phyloP scores from a whole-genome alignment of 306 rosid species.

The Castanea sativa region DNA sequence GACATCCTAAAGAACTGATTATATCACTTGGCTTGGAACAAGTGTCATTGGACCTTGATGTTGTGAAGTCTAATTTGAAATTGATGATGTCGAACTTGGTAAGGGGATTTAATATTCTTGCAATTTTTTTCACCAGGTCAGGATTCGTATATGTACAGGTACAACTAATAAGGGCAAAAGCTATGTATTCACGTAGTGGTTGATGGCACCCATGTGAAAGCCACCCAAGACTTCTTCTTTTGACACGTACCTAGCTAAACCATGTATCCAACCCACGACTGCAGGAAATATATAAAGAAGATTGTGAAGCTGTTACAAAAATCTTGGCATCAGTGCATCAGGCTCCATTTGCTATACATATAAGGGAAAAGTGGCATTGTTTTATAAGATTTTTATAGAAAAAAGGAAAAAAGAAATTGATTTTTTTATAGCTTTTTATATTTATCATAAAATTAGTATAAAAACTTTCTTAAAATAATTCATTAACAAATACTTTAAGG shows the following conservation, averaged over 20 bases:
- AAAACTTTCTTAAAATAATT: too few relatives aligned
- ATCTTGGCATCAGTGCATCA: not conserved
- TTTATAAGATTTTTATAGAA: too few relatives aligned
- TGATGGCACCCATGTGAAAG: constrained; percentile 26
- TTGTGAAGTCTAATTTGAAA: too few relatives aligned
- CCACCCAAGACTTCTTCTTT: not conserved
- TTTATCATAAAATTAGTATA: too few relatives aligned
- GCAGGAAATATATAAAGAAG: not conserved
- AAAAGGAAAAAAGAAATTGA: too few relatives aligned
- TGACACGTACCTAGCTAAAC: constrained; percentile 29
- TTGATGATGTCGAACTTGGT: not conserved
- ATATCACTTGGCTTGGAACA: too few relatives aligned
- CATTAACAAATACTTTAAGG: too few relatives aligned
- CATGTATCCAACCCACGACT: constrained; percentile 20
- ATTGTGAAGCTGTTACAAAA: not conserved
- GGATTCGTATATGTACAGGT: not conserved
- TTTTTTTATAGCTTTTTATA: too few relatives aligned
- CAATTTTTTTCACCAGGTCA: not conserved
- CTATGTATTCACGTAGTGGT: constrained; percentile 6
- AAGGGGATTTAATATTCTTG: not conserved
- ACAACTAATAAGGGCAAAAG: not conserved
- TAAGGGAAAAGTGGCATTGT: too few relatives aligned
- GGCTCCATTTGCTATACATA: too few relatives aligned
- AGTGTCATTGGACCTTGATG: too few relatives aligned
- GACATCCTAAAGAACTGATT: too few relatives aligned